Evolutionary conservation across 2,329 filamentous ascomycete species (phyloP), one percentile per base, ranked within the genome.

Genomic region (Coleophoma crateriformis): DNA sequence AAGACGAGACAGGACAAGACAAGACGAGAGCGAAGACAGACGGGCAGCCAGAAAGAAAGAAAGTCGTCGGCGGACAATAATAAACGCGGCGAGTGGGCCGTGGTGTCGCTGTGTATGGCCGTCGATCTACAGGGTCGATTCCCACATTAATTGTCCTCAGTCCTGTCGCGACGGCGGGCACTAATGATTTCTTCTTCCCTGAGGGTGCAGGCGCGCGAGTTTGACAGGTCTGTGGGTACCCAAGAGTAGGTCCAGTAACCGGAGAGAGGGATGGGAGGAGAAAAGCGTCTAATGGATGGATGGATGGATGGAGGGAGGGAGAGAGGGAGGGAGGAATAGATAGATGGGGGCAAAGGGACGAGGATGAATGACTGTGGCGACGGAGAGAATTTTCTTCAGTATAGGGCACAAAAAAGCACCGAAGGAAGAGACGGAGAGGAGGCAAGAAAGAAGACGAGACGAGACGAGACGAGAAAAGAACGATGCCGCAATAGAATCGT

Each of bases 41-140:
- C 19, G 33, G 35, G 45, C 45, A 51, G 33, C 34, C 32, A 35
- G 40, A 37, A 37, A 40, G 33, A 33, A 35, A 27, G 27, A 27
- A 44, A 52, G 50, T 41, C 45, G 52, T 53, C 47, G 53, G 53
- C 54, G 54, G 54, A 48, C 58, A 55, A 54, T 59, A 57, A 57
- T 27, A 27, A 27, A 27, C 35, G 35, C 15, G 35, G 33, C 7
- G 12, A 14, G 44, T 49, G 45, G 51, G 37, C 53, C 51, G n/a
- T 48, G 44, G 43, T 14, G 20, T n/a, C 20, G 47, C 14, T 22
- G 39, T 20, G 22, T n/a, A 32, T 37, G 20, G 48, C 35, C 35
- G 35, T 38, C 35, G 35, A 38, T 38, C 35, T 38, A 14, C 27
- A 27, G 27, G 27, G 27, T 27, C 27, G 27, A 27, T 27, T 27